Percentiles rank a stretch among this genome's conserved stretches.
Conservation (phyloP, 148 eudicot genomes). For the Rhododendron mucronatum region DNA sequence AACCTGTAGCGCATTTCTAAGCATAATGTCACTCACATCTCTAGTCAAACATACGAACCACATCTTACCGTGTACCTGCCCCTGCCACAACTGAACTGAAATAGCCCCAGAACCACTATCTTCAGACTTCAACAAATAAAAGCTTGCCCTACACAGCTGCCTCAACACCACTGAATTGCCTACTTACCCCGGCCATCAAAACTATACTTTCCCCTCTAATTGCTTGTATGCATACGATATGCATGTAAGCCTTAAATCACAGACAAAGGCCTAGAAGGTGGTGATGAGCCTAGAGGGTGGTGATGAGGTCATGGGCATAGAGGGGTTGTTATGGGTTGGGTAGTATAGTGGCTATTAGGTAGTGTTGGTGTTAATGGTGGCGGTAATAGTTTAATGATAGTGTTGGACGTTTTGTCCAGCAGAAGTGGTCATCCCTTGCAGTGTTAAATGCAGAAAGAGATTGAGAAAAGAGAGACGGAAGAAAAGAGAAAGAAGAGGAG, state of each 20-base stretch:
- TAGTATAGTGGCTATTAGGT: not conserved
- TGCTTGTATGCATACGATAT: not conserved
- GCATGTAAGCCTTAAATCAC: not conserved
- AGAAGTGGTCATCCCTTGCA: not conserved
- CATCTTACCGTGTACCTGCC: not conserved
- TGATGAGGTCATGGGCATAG: not conserved
- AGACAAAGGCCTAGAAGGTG: not conserved
- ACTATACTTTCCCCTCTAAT: not conserved
- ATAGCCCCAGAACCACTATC: not conserved
- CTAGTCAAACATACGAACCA: not conserved
- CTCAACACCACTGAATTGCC: not conserved
- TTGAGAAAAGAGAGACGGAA: not conserved
- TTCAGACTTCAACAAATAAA: not conserved
- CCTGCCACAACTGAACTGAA: not conserved
- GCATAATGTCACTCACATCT: not conserved
- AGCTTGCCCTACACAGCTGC: not conserved
- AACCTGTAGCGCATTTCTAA: not conserved
- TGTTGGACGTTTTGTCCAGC: not conserved
- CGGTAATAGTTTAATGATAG: not conserved
- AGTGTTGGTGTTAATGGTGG: not conserved
- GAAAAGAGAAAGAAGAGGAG: not conserved
- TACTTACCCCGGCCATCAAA: not conserved
- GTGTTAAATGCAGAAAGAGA: not conserved
- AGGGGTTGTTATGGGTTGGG: not conserved
- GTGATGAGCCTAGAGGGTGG: not conserved